Percentiles rank a stretch among this genome's conserved stretches.
Evolutionary conservation across 169 alveolate species (phyloP).

Genomic region (Plasmodium ovale): DNA sequence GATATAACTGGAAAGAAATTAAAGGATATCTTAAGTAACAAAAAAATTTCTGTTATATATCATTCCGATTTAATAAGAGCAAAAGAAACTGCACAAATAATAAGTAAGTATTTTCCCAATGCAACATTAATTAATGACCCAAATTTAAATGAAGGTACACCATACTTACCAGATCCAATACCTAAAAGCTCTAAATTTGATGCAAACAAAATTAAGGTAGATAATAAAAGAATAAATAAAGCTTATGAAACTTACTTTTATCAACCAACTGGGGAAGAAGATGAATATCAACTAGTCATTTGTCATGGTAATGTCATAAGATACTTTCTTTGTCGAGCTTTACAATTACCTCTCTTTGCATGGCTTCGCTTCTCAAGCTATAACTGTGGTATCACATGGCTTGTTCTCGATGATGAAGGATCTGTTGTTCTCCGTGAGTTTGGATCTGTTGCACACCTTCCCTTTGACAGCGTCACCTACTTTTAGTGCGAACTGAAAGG

Average conservation of each 20-base stretch:
- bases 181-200: constrained; percentile 78
- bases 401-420: constrained; percentile 74
- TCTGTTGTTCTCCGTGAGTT: constrained; percentile 69
- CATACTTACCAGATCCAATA: constrained; percentile 80
- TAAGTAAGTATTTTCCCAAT: constrained; percentile 80
- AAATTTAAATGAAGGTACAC: constrained; percentile 81
- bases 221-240: constrained; percentile 78
- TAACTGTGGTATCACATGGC: constrained; percentile 81
- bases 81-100: constrained; percentile 81
- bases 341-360: constrained; percentile 80
- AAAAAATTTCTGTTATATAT: constrained; percentile 78
- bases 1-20: constrained; percentile 78
- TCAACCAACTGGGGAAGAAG: constrained; percentile 71
- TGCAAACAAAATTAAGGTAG: constrained; percentile 66
- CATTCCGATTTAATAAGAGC: constrained; percentile 81
- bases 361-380: constrained; percentile 80
- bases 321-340: constrained; percentile 80
- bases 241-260: constrained; percentile 79
- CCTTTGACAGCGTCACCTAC: constrained; percentile 72
- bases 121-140: constrained; percentile 79
- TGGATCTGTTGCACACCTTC: constrained; percentile 76
- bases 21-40: constrained; percentile 45
- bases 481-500: too few relatives aligned
- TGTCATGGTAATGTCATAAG: constrained; percentile 83
- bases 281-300: constrained; percentile 78